Percentiles rank a stretch among this genome's conserved stretches.
These are phyloP conservation scores for Schizonepeta tenuifolia DNA, from an alignment of 257 asterid genomes.

Conservation along the genomic window DNA sequence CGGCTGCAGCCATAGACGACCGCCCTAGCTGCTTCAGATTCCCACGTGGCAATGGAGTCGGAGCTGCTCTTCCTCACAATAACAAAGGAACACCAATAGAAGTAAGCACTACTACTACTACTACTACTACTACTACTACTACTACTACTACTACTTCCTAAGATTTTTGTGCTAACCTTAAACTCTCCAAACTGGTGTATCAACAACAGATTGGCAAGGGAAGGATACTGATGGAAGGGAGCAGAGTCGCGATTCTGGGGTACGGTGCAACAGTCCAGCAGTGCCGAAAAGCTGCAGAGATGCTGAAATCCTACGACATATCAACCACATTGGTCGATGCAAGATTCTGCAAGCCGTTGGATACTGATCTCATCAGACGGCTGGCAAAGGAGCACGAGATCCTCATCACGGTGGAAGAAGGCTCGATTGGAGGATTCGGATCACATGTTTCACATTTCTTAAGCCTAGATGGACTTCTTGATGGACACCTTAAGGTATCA, in stretches of 20 bases:
- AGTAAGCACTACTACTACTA: not conserved
- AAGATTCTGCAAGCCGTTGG: conserved; percentile 82
- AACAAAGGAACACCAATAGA: conserved; percentile 24
- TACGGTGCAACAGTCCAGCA: conserved; percentile 71
- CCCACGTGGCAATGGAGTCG: conserved; percentile 20
- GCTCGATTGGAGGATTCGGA: conserved; percentile 24
- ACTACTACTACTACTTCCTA: too few species aligned
- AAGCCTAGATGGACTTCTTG: conserved; percentile 12
- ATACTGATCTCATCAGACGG: conserved; percentile 53
- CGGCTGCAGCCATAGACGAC: conserved; percentile 25
- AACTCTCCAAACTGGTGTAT: not conserved
- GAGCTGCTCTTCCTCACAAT: not conserved
- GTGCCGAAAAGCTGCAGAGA: conserved; percentile 63
- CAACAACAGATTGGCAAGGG: conserved; percentile 57
- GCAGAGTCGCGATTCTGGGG: conserved; percentile 67
- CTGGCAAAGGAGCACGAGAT: conserved; percentile 27
- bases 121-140: not conserved
- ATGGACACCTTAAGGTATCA: conserved; percentile 16
- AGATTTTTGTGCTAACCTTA: not conserved
- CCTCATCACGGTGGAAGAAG: conserved; percentile 22
- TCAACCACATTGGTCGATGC: conserved; percentile 73
- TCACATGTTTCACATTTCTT: conserved; percentile 20
- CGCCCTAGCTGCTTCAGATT: conserved; percentile 25
- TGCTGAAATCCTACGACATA: conserved; percentile 49
- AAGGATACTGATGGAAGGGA: conserved; percentile 65